Evolutionary conservation across 306 rosid species (phyloP).

Genomic region (Castanospermum australe): DNA sequence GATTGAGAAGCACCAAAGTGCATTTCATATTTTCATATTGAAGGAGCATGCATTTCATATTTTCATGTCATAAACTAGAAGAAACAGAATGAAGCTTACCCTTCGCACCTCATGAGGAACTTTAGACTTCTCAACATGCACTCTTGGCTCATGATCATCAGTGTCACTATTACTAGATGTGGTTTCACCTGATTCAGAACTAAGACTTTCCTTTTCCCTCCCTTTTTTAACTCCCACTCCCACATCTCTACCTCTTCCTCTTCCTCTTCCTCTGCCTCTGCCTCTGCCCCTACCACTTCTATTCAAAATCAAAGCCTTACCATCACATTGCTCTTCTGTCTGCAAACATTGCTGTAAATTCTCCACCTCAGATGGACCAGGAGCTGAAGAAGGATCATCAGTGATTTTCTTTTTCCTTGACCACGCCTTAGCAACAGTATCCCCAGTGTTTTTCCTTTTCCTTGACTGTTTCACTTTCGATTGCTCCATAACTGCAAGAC

Average conservation of each 20-base stretch:
- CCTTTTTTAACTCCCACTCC: conserved; percentile 43
- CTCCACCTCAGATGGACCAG: conserved; percentile 32
- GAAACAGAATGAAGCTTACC: conserved; percentile 49
- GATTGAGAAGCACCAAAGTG: conserved; percentile 15
- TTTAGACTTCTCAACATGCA: conserved; percentile 25
- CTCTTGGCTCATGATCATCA: conserved; percentile 41
- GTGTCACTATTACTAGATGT: conserved; percentile 45
- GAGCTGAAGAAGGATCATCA: conserved; percentile 17
- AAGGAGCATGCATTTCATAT: background rate
- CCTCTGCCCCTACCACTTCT: conserved; percentile 44
- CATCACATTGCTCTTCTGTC: conserved; percentile 30
- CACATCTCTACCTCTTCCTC: conserved; percentile 37
- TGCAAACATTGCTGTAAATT: conserved; percentile 25
- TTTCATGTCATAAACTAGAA: conserved; percentile 2
- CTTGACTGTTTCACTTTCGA: conserved; percentile 43
- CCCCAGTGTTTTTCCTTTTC: conserved; percentile 49
- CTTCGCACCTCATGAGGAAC: conserved; percentile 50
- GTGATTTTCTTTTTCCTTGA: conserved; percentile 37
- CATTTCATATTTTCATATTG: background rate
- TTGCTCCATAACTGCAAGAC: conserved; percentile 35
- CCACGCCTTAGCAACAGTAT: conserved; percentile 26
- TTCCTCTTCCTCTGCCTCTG: conserved; percentile 31
- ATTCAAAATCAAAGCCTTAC: conserved; percentile 30
- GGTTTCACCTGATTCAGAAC: conserved; percentile 36
- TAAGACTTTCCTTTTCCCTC: conserved; percentile 43